A percentile compares a stretch with the other conserved stretches of the same genome.
These are phyloP conservation scores for Leptomonas pyrrhocoris DNA, from an alignment of 208 protist species.

Conservation along the genomic window DNA sequence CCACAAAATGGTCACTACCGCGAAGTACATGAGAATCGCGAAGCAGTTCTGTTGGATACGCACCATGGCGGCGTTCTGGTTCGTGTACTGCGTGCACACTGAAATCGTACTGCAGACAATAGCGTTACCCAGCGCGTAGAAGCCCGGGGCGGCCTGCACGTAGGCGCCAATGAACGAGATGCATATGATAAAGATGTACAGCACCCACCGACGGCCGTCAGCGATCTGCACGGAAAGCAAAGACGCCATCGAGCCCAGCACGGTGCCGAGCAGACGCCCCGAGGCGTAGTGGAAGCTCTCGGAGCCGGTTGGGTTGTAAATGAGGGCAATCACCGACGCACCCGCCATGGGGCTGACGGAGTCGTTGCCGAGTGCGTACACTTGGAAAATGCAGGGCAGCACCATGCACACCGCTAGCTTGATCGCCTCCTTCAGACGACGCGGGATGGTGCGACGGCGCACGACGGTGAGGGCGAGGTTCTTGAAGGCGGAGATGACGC, in stretches of 20 bases:
- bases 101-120: slow-evolving; percentile 89
- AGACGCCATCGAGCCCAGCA: slow-evolving; percentile 75
- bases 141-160: slow-evolving; percentile 81
- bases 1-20: slow-evolving; percentile 78
- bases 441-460: slow-evolving; percentile 65
- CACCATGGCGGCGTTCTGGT: slow-evolving; percentile 80
- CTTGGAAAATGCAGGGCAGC: slow-evolving; percentile 84
- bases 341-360: slow-evolving; percentile 81
- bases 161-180: slow-evolving; percentile 87
- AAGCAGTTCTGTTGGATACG: slow-evolving; percentile 93
- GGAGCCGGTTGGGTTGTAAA: slow-evolving; percentile 87
- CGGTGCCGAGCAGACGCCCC: slow-evolving; percentile 84
- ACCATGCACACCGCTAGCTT: slow-evolving; percentile 91
- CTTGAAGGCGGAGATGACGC: slow-evolving; percentile 58
- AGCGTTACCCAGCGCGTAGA: slow-evolving; percentile 87
- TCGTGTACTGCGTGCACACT: slow-evolving; percentile 83
- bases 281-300: slow-evolving; percentile 91
- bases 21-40: slow-evolving; percentile 91
- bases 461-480: slow-evolving; percentile 56
- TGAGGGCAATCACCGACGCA: slow-evolving; percentile 86
- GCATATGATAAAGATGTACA: slow-evolving; percentile 79
- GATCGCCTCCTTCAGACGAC: slow-evolving; percentile 89
- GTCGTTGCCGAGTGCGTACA: slow-evolving; percentile 80
- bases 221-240: slow-evolving; percentile 79
- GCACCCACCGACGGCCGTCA: slow-evolving; percentile 47